Conservation (phyloP, 2,329 filamentous ascomycete species). For the Beauveria varroae region DNA sequence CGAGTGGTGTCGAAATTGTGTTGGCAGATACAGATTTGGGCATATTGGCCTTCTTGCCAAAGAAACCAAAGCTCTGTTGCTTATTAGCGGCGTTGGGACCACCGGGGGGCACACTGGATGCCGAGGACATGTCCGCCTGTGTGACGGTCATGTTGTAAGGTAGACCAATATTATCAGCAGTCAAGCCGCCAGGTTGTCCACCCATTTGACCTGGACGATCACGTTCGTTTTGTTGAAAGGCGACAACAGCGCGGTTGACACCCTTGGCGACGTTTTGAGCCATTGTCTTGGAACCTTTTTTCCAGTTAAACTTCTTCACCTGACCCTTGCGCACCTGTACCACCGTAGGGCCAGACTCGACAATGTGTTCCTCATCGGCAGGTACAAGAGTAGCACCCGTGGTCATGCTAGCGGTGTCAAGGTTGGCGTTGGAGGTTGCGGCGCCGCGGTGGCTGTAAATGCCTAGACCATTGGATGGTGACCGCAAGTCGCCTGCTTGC, state of each 20-base stretch:
- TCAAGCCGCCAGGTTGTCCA: slow-evolving; percentile 45
- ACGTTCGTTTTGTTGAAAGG: slow-evolving; percentile 53
- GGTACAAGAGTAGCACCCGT: slow-evolving; percentile 53
- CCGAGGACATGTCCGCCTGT: slow-evolving; percentile 36
- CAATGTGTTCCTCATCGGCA: slow-evolving; percentile 58
- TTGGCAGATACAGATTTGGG: slow-evolving; percentile 43
- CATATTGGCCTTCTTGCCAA: slow-evolving; percentile 49
- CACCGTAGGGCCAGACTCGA: slow-evolving; percentile 77
- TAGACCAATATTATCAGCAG: slow-evolving; percentile 57
- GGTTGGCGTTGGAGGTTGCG: slow-evolving; percentile 42
- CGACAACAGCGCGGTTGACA: slow-evolving; percentile 83
- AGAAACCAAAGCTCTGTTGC: slow-evolving; percentile 62
- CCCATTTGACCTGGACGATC: slow-evolving; percentile 41
- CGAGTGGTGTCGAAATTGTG: slow-evolving; percentile 32
- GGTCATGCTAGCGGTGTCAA: slow-evolving; percentile 46
- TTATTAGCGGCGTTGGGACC: slow-evolving; percentile 23
- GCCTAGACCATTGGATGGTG: slow-evolving; percentile 45
- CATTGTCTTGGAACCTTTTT: slow-evolving; percentile 89
- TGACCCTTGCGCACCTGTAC: slow-evolving; percentile 93
- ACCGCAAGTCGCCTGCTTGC: slow-evolving; percentile 46
- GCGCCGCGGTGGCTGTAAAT: slow-evolving; percentile 48
- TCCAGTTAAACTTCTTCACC: slow-evolving; percentile 97
- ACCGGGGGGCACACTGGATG: slow-evolving; percentile 10
- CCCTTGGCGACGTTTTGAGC: slow-evolving; percentile 93
- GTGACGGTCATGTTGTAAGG: slow-evolving; percentile 63